Base-by-base conservation (phyloP, 768 basidiomycete species). In the Trametes elegans region DNA sequence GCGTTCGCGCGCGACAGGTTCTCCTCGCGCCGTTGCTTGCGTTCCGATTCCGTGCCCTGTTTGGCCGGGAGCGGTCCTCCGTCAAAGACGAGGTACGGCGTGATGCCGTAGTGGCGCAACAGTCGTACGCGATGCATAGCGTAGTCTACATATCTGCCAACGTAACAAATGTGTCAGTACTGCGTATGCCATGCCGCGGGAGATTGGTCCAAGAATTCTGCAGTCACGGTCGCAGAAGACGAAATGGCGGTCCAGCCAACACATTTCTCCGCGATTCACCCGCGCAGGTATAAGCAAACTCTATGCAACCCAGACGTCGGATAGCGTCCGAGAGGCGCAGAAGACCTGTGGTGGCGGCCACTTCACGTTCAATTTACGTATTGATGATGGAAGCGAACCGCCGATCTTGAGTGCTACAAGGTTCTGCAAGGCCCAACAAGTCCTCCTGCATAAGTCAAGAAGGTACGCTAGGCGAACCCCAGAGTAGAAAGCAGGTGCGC, bases 1-100 rank as follows among this genome's bases (percentile, higher is more conserved):
- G 80, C 76, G 29, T 87, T 84, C 8, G 88, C 97, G 43, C 80
- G 81, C 3, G 85, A 79, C 3, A 91, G 78, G 62, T 85, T 85
- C 57, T 93, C 92, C 18, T 84, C 83, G 45, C 96, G 84, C 55
- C 78, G 80, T 53, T 84, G 79, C 66, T 82, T 86, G 41, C 97
- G 82, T 34, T 87, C 88, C 18, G 74, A 78, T 62, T 99, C 97
- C 0, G 96, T 98, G 0, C 84, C 85, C 68, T 82, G 85, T 79
- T 99, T 99, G 14, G 96, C 95, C 7, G 94, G 94, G 27, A 99
- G 81, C 9, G 90, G 90, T 0, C 96, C 96, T 14, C 97, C 97
- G 66, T 98, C 97, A 64, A 99, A 96, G 16, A 99, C 97, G 23
- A 99, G 75, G 68, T 90, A 93, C 1, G 97, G 96, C 46, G 80